Conservation (phyloP, 2,329 filamentous ascomycete species). For the Didymella keratinophila region DNA sequence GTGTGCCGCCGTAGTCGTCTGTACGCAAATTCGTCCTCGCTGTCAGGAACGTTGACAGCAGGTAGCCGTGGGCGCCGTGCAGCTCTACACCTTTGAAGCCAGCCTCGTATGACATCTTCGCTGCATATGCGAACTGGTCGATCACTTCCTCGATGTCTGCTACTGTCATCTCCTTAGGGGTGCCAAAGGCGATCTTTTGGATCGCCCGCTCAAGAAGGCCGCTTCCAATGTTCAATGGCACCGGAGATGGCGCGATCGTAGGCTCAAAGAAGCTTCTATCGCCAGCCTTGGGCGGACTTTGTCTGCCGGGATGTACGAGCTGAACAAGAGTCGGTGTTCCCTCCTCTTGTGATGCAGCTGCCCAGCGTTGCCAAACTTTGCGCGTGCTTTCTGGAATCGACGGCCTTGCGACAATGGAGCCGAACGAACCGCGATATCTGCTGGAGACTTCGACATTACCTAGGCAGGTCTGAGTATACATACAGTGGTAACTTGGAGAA, state of each 20-base stretch:
- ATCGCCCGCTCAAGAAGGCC: slow-evolving; percentile 54
- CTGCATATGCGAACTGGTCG: slow-evolving; percentile 65
- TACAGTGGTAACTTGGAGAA: background rate
- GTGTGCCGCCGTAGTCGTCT: slow-evolving; percentile 58
- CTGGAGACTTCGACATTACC: slow-evolving; percentile 70
- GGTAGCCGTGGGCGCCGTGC: slow-evolving; percentile 62
- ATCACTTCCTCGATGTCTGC: slow-evolving; percentile 63
- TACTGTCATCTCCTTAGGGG: slow-evolving; percentile 61
- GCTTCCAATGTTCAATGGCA: slow-evolving; percentile 44
- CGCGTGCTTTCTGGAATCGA: slow-evolving; percentile 50
- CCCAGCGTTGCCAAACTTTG: slow-evolving; percentile 28
- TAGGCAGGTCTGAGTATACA: background rate
- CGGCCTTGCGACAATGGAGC: slow-evolving; percentile 16
- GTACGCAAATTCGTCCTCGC: slow-evolving; percentile 56
- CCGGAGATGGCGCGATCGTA: slow-evolving; percentile 53
- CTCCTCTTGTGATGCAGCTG: slow-evolving; percentile 54
- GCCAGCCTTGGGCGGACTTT: slow-evolving; percentile 56
- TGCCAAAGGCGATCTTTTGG: slow-evolving; percentile 46
- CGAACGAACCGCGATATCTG: slow-evolving; percentile 58
- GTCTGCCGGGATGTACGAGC: slow-evolving; percentile 68
- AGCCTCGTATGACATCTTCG: slow-evolving; percentile 58
- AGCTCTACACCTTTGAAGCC: slow-evolving; percentile 64
- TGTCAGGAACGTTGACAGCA: slow-evolving; percentile 55
- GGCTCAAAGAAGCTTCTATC: slow-evolving; percentile 48
- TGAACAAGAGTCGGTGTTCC: slow-evolving; percentile 59